Conservation (phyloP, 768 basidiomycete species). For the Neoboletus subvelutipes region DNA sequence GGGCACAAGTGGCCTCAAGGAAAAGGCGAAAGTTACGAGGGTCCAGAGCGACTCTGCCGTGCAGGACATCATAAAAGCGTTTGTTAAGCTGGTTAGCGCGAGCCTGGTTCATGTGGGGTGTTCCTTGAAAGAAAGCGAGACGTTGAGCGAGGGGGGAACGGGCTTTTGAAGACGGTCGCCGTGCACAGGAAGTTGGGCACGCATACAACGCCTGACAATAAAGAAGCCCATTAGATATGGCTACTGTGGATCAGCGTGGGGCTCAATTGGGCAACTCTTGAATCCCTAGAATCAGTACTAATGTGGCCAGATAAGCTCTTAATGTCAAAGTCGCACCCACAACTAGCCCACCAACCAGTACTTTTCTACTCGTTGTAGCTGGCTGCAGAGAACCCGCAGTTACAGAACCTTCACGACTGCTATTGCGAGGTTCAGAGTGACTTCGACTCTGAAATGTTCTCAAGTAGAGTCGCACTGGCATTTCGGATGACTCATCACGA, state of each 20-base stretch:
- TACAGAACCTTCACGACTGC: too few relatives aligned
- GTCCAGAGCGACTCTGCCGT: slow-evolving; percentile 30
- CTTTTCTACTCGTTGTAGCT: too few relatives aligned
- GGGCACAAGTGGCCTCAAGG: slow-evolving; percentile 45
- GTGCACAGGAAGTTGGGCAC: slow-evolving; percentile 8
- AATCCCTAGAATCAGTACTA: neutral
- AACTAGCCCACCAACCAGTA: too few relatives aligned
- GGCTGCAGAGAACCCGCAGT: too few relatives aligned
- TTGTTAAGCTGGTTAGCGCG: slow-evolving; percentile 33
- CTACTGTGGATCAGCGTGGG: neutral
- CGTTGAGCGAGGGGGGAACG: neutral
- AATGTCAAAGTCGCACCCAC: too few relatives aligned
- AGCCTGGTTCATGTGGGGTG: slow-evolving; percentile 13
- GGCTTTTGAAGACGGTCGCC: neutral
- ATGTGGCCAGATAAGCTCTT: neutral
- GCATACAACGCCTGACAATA: neutral
- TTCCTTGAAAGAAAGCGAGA: neutral
- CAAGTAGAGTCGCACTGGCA: too few relatives aligned
- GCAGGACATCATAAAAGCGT: slow-evolving; percentile 35
- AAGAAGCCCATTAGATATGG: neutral
- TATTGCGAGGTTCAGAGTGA: too few relatives aligned
- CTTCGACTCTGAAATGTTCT: too few relatives aligned
- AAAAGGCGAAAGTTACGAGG: slow-evolving; percentile 34
- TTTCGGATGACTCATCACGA: too few relatives aligned
- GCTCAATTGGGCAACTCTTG: slow-evolving; percentile 4